Conservation (phyloP, 1,284 basidiomycete genomes). For the Sporisorium sorghi region DNA sequence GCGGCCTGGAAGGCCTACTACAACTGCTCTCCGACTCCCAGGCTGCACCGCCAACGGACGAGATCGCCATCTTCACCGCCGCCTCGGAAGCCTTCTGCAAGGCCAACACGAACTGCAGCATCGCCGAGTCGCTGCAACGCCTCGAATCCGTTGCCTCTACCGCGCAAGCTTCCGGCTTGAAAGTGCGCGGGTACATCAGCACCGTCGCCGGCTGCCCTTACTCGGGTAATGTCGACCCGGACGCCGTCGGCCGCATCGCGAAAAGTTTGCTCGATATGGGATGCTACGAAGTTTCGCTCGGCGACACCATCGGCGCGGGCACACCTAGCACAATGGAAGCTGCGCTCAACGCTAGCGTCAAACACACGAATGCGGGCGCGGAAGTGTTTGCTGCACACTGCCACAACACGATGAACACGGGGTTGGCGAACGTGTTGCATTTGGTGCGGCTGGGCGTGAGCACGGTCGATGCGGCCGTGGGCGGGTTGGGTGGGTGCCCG, state of each 20-base stretch:
- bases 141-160: conserved; percentile 76
- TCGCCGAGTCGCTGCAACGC: conserved; percentile 78
- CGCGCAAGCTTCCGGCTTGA: conserved; percentile 77
- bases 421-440: conserved; percentile 72
- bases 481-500: conserved; percentile 91
- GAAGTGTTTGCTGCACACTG: conserved; percentile 73
- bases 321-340: conserved; percentile 78
- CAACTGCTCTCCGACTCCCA: conserved; percentile 23
- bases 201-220: conserved; percentile 85
- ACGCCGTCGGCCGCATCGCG: conserved; percentile 78
- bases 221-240: conserved; percentile 79
- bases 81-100: conserved; percentile 85
- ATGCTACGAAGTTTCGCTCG: conserved; percentile 90
- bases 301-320: conserved; percentile 90
- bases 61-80: conserved; percentile 89
- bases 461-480: conserved; percentile 76
- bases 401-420: conserved; percentile 91
- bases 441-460: conserved; percentile 72
- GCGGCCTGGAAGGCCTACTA: conserved; percentile 72
- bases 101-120: conserved; percentile 85
- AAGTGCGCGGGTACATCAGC: conserved; percentile 84
- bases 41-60: conserved; percentile 74
- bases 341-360: conserved; percentile 79
- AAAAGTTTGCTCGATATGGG: conserved; percentile 85
- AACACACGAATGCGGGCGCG: conserved; percentile 42